phyloP scores from a whole-genome alignment of 176 grass and related monocot genomes.

The Oryza meridionalis region DNA sequence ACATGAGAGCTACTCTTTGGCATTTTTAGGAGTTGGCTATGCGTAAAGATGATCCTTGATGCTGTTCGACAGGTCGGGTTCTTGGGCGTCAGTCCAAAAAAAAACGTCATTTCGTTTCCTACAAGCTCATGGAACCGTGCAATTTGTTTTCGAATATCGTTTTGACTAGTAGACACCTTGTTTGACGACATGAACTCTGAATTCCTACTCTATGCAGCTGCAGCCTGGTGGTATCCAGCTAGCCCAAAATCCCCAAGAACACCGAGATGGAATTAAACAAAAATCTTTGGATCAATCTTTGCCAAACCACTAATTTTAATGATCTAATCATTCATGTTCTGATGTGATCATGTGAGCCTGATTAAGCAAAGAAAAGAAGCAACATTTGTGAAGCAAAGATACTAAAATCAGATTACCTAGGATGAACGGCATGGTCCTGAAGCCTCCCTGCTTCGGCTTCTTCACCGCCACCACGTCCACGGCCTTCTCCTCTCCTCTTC shows the following conservation, averaged over 20 bases:
- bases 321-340: not conserved
- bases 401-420: conserved; percentile 44
- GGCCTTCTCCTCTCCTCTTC: conserved; percentile 22
- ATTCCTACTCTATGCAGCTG: not conserved
- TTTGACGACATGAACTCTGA: not conserved
- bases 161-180: not conserved
- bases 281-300: not conserved
- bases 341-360: not conserved
- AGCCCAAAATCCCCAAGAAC: not conserved
- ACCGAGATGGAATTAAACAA: not conserved
- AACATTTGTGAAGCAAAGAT: not conserved
- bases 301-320: not conserved
- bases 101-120: not conserved
- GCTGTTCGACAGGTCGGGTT: conserved; percentile 1
- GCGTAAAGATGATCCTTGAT: conserved; percentile 15
- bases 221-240: not conserved
- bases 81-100: conserved; percentile 25
- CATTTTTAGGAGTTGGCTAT: not conserved
- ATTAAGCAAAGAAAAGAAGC: not conserved
- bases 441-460: conserved; percentile 59
- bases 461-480: not conserved
- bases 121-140: not conserved
- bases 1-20: conserved; percentile 12
- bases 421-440: conserved; percentile 94
- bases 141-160: not conserved